phyloP scores from a whole-genome alignment of 257 asterid species.

The Linderniella brevidens region DNA sequence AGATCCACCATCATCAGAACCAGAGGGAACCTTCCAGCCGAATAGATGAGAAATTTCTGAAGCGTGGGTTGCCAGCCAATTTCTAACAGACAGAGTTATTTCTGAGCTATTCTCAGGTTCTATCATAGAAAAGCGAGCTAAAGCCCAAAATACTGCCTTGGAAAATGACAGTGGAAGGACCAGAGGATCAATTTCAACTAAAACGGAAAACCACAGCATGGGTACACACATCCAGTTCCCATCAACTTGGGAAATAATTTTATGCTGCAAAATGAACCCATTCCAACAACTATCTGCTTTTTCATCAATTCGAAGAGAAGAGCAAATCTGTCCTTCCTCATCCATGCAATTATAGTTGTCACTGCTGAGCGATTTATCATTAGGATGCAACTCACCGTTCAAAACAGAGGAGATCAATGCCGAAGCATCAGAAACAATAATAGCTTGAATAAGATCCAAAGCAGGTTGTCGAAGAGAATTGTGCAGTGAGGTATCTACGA shows the following conservation, averaged over 20 bases:
- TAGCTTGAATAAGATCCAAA: slow-evolving; percentile 68
- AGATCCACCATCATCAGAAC: slow-evolving; percentile 87
- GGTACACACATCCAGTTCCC: slow-evolving; percentile 95
- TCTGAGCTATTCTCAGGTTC: slow-evolving; percentile 38
- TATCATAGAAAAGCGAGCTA: slow-evolving; percentile 66
- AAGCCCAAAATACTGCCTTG: slow-evolving; percentile 84
- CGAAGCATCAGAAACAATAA: slow-evolving; percentile 83
- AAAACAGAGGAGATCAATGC: slow-evolving; percentile 52
- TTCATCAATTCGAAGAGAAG: slow-evolving; percentile 29
- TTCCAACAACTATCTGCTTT: slow-evolving; percentile 66
- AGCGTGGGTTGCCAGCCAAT: slow-evolving; percentile 54
- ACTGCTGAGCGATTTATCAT: slow-evolving; percentile 26
- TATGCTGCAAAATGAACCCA: slow-evolving; percentile 53
- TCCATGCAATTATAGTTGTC: slow-evolving; percentile 27
- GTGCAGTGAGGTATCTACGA: slow-evolving; percentile 69
- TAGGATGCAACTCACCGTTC: slow-evolving; percentile 35
- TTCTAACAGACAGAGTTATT: slow-evolving; percentile 37
- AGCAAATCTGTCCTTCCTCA: slow-evolving; percentile 38
- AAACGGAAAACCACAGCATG: slow-evolving; percentile 90
- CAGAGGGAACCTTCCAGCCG: slow-evolving; percentile 85
- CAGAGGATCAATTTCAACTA: slow-evolving; percentile 66
- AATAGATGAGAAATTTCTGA: slow-evolving; percentile 61
- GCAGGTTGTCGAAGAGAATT: slow-evolving; percentile 89
- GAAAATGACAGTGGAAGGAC: slow-evolving; percentile 65
- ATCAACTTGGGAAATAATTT: slow-evolving; percentile 39